Evolutionary conservation across 2,329 filamentous ascomycete species (phyloP), one percentile per base, ranked within the genome.

Genomic region (Stemphylium vesicarium): DNA sequence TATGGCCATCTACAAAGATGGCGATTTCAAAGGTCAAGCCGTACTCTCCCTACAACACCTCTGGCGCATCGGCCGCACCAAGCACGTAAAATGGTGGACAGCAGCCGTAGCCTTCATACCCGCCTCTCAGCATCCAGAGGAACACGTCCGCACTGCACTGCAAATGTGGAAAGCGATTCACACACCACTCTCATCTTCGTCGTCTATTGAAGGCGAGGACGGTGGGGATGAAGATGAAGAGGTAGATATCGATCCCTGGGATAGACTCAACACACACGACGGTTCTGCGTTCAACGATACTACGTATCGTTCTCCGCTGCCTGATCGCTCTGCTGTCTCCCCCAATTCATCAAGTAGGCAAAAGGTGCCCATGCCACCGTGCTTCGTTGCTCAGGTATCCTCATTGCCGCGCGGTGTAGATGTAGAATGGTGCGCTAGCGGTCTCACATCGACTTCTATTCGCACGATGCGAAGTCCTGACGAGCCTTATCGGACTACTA

Each of bases 21-120:
- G 36, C 6, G 75, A 76, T 5, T 84, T 87, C 59, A 71, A 74
- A 29, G 73, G 85, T 26, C 88, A 93, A 69, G 81, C 88, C 5
- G 79, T 85, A 0, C 81, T 99, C 4, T 85, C 92, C 1, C 80
- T 98, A 11, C 95, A 99, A 74, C 94, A 98, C 74, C 84, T 98
- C 20, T 93, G 89, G 86, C 86, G 94, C 35, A 88, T 99, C 47
- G 93, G 88, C 0, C 74, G 81, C 38, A 88, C 88, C 36, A 88
- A 89, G 80, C 80, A 85, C 49, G 87, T 96, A 3, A 81, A 85
- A 51, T 88, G 86, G 80, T 96, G 91, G 89, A 83, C 84, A 4
- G 88, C 87, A 56, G 89, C 84, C 1, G 85, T 96, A 42, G 91
- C 88, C 2, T 62, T 64, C 33, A 66, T 70, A 3, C 60, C 69